Percentiles rank a stretch among this genome's conserved stretches.
Evolutionary conservation across 805 yeast genomes (phyloP).

Genomic region (Komagataella phaffii): DNA sequence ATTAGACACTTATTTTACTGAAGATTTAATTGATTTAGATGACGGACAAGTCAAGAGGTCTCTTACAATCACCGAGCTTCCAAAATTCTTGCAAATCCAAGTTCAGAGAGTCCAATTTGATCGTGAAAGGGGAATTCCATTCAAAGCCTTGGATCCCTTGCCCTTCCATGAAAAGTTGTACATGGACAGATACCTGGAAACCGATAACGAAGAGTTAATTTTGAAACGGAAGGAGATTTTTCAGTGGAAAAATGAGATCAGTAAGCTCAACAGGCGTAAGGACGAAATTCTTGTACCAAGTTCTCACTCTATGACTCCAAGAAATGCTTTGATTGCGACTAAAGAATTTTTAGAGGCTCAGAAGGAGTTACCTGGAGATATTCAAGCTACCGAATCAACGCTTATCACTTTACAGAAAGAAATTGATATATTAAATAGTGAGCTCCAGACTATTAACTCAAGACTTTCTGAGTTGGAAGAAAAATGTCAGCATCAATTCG

Average conservation of each 20-base stretch:
- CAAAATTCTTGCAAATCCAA: constrained; percentile 79
- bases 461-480: constrained; percentile 29
- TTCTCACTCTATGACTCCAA: constrained; percentile 33
- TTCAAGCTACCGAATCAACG: constrained; percentile 29
- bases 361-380: constrained; percentile 18
- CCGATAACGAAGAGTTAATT: constrained; percentile 42
- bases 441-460: constrained; percentile 23
- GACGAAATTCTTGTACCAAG: constrained; percentile 28
- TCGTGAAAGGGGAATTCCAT: constrained; percentile 54
- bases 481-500: constrained; percentile 47
- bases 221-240: constrained; percentile 41
- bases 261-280: constrained; percentile 27
- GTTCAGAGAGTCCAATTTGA: constrained; percentile 92
- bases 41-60: constrained; percentile 67
- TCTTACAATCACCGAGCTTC: constrained; percentile 57
- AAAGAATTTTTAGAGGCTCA: constrained; percentile 38
- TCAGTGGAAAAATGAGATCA: constrained; percentile 47
- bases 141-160: constrained; percentile 71
- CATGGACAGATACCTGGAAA: constrained; percentile 79
- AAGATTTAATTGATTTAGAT: constrained; percentile 54
- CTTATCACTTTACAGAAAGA: constrained; percentile 32
- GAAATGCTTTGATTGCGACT: constrained; percentile 42
- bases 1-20: constrained; percentile 69
- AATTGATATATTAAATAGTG: constrained; percentile 30
- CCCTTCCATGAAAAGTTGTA: constrained; percentile 69